Percentiles rank a stretch among this genome's conserved stretches.
Evolutionary conservation across 2,329 filamentous ascomycete species (phyloP).

Genomic region (Venturia oleaginea): DNA sequence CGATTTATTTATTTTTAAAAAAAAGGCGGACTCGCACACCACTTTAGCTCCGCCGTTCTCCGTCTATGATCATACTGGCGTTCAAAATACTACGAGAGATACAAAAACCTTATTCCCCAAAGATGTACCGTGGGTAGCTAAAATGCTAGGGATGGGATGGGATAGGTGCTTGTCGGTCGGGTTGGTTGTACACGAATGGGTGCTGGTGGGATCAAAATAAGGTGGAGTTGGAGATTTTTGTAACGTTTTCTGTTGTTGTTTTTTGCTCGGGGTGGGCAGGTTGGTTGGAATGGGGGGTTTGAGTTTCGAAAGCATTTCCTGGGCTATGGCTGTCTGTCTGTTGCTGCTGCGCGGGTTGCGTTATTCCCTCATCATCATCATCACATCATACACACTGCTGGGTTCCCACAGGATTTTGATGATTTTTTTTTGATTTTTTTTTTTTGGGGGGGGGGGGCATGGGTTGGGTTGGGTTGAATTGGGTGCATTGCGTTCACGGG

Average conservation of each 20-base stretch:
- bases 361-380: not conserved
- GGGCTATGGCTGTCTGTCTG: not conserved
- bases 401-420: not conserved
- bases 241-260: not conserved
- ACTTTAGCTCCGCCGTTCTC: not conserved
- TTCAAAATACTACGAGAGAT: not conserved
- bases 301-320: not conserved
- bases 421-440: no score
- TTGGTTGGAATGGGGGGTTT: not conserved
- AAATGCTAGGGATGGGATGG: not conserved
- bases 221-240: constrained; percentile 7
- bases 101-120: not conserved
- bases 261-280: not conserved
- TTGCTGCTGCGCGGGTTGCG: not conserved
- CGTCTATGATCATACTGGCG: not conserved
- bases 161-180: constrained; percentile 3
- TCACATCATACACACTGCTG: constrained; percentile 3
- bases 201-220: not conserved
- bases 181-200: not conserved
- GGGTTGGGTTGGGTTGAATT: not conserved
- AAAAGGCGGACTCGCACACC: not conserved
- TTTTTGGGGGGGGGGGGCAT: no score
- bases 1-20: not conserved
- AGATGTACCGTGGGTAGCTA: not conserved
- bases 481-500: constrained; percentile 3